Evolutionary conservation across 176 grass and related monocot species (phyloP), one percentile per base, ranked within the genome.

Genomic region (Avena eriantha): DNA sequence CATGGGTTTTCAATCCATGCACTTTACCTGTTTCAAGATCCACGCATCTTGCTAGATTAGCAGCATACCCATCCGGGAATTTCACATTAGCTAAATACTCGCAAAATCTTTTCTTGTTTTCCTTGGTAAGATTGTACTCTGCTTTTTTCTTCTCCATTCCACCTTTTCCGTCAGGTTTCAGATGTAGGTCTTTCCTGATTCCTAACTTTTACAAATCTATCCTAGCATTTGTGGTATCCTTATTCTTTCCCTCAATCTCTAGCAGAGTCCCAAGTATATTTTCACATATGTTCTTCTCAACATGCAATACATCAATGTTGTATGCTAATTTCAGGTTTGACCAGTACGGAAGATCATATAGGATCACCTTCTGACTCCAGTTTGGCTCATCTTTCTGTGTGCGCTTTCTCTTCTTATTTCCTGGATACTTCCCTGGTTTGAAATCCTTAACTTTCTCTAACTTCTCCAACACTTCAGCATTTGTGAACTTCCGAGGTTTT

Each of bases 1-100:
- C 67, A 21, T 70, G 67, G 34, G 67, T 70, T 17, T 70, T 70
- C 67, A 70, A 41, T 17, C 67, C 67, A 70, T 70, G 34, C 34
- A 70, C 67, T 69, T 69, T 69, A 69, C 15, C 36, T 18, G 66
- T 18, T 69, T 69, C 66, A 19, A 69, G 33, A 36, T 69, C 66
- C 31, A 69, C 66, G 15, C 66, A 69, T 36, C 66, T 36, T 36
- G 16, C 66, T 19, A 69, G 66, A 69, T 69, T 69, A 69, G 14
- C 31, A 69, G 31, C 33, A 69, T 69, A 69, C 15, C 66, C 33
- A 69, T 69, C 66, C 36, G 16, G 66, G 7, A 69, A 69, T 69
- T 69, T 69, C 33, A 69, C 15, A 69, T 69, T 69, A 3, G 66
- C 66, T 36, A 69, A 17, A 69, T 36, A 69, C 66, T 69, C 66